Evolutionary conservation across 75 land plant species (phyloP), one percentile per base, ranked within the genome.

Genomic region (Gnetum montanum): DNA sequence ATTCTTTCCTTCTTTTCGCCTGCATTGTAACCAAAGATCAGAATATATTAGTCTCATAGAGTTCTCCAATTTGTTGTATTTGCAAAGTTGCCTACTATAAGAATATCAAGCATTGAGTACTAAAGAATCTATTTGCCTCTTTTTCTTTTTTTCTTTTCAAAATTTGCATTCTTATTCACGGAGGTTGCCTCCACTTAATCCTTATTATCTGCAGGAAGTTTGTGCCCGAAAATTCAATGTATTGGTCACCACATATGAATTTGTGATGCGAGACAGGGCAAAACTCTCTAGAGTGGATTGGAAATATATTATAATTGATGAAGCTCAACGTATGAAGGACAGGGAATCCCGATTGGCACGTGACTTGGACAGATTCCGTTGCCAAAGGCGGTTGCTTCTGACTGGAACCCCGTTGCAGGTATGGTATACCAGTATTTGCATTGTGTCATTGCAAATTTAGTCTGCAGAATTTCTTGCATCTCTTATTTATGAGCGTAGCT

Each of bases 401-500:
- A 95, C 99, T 11, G 99, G 99, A 25, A 95, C 99, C 28, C 99
- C 99, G 18, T 62, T 95, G 59, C 99, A 95, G 92, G 99, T 95
- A n/a, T 46, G 61, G 22, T 11, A 41, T 11, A 44, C 34, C 28
- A 19, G 2, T 19, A 54, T 38, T 29, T n/a, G n/a, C n/a, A n/a
- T n/a, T n/a, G n/a, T n/a, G n/a, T n/a, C n/a, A n/a, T n/a, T n/a
- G n/a, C n/a, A n/a, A n/a, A n/a, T n/a, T n/a, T n/a, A n/a, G n/a
- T n/a, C n/a, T n/a, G n/a, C n/a, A n/a, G n/a, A n/a, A n/a, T n/a
- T n/a, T n/a, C n/a, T n/a, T n/a, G n/a, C n/a, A n/a, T n/a, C n/a
- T n/a, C n/a, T n/a, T n/a, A n/a, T n/a, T n/a, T n/a, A n/a, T n/a
- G n/a, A n/a, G n/a, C n/a, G n/a, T n/a, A n/a, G n/a, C n/a, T n/a